Conservation (phyloP, 768 basidiomycete species). For the Mrakia blollopis region DNA sequence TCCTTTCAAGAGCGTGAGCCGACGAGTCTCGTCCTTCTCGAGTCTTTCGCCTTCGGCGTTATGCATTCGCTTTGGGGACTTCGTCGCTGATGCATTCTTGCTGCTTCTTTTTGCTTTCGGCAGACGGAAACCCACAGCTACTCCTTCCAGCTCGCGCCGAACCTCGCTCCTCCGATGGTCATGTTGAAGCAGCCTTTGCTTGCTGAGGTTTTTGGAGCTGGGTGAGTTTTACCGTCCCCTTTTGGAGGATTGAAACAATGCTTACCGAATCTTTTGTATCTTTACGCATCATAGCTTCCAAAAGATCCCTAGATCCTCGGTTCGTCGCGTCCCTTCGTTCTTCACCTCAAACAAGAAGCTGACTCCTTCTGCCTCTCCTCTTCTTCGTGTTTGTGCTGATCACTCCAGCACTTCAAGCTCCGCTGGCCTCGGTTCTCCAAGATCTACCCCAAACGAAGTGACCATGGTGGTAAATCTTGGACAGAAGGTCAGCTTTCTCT, state of each 20-base stretch:
- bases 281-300: constrained; percentile 49
- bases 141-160: constrained; percentile 52
- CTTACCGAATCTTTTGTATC: not conserved
- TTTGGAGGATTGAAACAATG: too few species aligned
- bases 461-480: constrained; percentile 19
- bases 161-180: constrained; percentile 54
- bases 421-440: constrained; percentile 78
- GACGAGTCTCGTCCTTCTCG: not conserved
- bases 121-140: constrained; percentile 51
- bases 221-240: constrained; percentile 45
- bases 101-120: not conserved
- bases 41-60: too few species aligned
- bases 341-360: constrained; percentile 16
- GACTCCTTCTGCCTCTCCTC: constrained; percentile 20
- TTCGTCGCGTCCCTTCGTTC: constrained; percentile 15
- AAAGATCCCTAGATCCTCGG: not conserved
- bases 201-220: constrained; percentile 72
- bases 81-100: not conserved
- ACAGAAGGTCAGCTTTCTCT: constrained; percentile 20
- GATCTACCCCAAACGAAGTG: constrained; percentile 7
- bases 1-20: constrained; percentile 10
- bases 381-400: too few species aligned
- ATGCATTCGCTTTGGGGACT: not conserved
- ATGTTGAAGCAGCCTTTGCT: constrained; percentile 61
- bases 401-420: constrained; percentile 66